Conservation (phyloP, 768 basidiomycete species). For the Ramaria sp. region DNA sequence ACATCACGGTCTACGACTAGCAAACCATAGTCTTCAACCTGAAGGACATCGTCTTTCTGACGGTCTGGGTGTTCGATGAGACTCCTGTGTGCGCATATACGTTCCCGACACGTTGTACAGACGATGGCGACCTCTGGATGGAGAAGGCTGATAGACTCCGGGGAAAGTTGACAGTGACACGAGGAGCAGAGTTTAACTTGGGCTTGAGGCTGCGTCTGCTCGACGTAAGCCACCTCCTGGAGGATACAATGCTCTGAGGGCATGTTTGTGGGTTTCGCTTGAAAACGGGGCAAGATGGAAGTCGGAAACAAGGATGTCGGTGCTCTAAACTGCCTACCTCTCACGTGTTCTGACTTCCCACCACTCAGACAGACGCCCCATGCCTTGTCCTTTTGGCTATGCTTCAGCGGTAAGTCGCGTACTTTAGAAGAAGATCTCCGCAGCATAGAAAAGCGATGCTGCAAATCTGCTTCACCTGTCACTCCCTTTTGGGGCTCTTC, state of each 20-base stretch:
- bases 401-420: not conserved
- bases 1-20: not conserved
- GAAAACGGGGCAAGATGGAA: slow-evolving; percentile 14
- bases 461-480: too few relatives aligned
- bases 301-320: not conserved
- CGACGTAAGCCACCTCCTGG: slow-evolving; percentile 14
- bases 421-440: not conserved
- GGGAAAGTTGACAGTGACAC: slow-evolving; percentile 21
- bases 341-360: not conserved
- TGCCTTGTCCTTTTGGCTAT: not conserved
- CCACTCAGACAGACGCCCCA: not conserved
- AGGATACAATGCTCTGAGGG: slow-evolving; percentile 1
- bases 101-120: slow-evolving; percentile 38
- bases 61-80: not conserved
- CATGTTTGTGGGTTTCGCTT: slow-evolving; percentile 36
- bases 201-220: slow-evolving; percentile 15
- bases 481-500: too few relatives aligned
- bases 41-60: not conserved
- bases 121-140: slow-evolving; percentile 24
- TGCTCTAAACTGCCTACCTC: not conserved
- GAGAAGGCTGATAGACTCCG: slow-evolving; percentile 19
- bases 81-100: slow-evolving; percentile 17
- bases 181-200: slow-evolving; percentile 22
- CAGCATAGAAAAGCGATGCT: not conserved
- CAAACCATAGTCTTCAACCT: not conserved